Evolutionary conservation across 257 asterid species (phyloP).

Genomic region (Nyctanthes arbortristis): DNA sequence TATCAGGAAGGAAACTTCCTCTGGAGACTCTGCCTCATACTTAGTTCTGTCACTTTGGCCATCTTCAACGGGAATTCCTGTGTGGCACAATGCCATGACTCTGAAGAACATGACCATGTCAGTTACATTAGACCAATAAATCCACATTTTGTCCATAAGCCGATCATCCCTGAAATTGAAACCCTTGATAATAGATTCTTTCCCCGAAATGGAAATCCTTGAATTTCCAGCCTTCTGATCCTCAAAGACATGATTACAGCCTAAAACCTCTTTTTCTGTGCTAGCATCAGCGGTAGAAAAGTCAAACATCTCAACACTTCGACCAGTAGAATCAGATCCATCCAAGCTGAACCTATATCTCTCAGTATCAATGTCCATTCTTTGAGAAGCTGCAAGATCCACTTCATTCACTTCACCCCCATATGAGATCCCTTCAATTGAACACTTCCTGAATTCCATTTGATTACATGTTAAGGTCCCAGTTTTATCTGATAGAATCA

Average conservation of each 20-base stretch:
- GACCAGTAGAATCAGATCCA: constrained; percentile 26
- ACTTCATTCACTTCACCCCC: constrained; percentile 26
- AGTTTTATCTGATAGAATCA: constrained; percentile 64
- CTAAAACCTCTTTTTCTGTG: constrained; percentile 17
- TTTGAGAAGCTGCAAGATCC: constrained; percentile 35
- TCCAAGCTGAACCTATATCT: constrained; percentile 22
- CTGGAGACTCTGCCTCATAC: constrained; percentile 75
- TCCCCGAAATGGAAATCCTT: constrained; percentile 28
- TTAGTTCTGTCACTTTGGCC: constrained; percentile 15
- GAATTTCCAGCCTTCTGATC: constrained; percentile 21
- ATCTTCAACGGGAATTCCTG: constrained; percentile 64
- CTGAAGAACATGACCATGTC: constrained; percentile 56
- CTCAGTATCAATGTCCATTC: constrained; percentile 29
- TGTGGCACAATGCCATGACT: constrained; percentile 67
- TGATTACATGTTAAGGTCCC: constrained; percentile 75
- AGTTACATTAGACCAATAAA: constrained; percentile 38
- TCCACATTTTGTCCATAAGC: constrained; percentile 50
- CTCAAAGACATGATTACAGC: constrained; percentile 25
- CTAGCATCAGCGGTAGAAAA: constrained; percentile 21
- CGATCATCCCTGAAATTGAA: constrained; percentile 43
- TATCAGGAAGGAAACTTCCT: constrained; percentile 58
- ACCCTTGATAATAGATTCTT: constrained; percentile 27
- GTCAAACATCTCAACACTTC: constrained; percentile 39
- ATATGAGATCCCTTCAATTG: constrained; percentile 31
- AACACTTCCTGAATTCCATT: constrained; percentile 45